Conservation (phyloP, 371 early-diverging fungal genomes). For the Syncephalastrum sp. region DNA sequence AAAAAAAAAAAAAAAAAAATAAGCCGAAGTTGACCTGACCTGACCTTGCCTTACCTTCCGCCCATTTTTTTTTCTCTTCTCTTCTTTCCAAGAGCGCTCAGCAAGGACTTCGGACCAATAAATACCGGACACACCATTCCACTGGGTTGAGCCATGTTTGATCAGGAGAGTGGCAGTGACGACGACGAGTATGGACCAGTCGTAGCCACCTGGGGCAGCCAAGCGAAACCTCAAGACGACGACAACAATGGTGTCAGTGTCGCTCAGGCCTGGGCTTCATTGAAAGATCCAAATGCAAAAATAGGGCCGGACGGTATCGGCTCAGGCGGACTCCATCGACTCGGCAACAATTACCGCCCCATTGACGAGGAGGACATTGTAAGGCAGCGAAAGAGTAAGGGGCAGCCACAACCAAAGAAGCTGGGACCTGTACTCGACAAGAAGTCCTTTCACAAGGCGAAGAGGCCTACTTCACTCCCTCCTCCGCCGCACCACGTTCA, state of each 20-base stretch:
- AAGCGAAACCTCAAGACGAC: neutral
- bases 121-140: too few species aligned
- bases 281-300: conserved; percentile 22
- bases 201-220: conserved; percentile 18
- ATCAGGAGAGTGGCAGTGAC: conserved; percentile 1
- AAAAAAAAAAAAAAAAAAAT: too few species aligned
- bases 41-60: too few species aligned
- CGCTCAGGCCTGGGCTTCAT: conserved; percentile 10
- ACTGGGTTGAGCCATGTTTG: too few species aligned
- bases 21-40: too few species aligned
- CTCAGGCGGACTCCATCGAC: conserved; percentile 18
- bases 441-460: too few species aligned
- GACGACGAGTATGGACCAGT: conserved; percentile 23
- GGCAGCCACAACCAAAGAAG: neutral
- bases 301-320: conserved; percentile 17
- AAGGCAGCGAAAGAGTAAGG: conserved; percentile 10
- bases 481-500: too few species aligned
- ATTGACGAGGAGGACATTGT: conserved; percentile 20
- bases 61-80: too few species aligned
- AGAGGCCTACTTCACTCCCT: too few species aligned
- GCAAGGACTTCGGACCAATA: too few species aligned
- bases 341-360: conserved; percentile 18
- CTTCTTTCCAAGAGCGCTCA: too few species aligned
- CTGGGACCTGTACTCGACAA: neutral
- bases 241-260: conserved; percentile 3